Evolutionary conservation across 495 filamentous ascomycete genomes (phyloP).

Genomic region (Penicillium ucsense): DNA sequence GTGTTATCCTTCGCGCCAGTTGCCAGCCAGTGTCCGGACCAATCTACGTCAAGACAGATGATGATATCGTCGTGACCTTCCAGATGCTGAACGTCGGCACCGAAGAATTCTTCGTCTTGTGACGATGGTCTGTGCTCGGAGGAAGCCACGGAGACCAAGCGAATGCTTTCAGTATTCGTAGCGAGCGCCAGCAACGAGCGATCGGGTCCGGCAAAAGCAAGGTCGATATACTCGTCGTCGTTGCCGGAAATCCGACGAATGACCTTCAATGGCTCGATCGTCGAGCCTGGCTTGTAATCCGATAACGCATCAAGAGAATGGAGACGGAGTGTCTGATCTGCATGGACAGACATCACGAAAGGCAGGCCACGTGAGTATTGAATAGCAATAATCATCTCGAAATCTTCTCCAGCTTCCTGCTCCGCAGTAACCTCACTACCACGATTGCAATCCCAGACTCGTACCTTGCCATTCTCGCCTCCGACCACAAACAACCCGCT

Average conservation of each 20-base stretch:
- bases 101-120: slow-evolving; percentile 54
- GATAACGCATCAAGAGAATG: slow-evolving; percentile 47
- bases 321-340: slow-evolving; percentile 74
- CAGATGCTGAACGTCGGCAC: slow-evolving; percentile 74
- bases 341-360: slow-evolving; percentile 73
- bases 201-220: slow-evolving; percentile 72
- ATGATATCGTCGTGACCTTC: slow-evolving; percentile 91
- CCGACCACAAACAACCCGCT: slow-evolving; percentile 69
- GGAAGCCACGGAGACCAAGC: slow-evolving; percentile 59
- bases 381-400: slow-evolving; percentile 65
- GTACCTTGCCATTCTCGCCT: slow-evolving; percentile 71
- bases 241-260: slow-evolving; percentile 81
- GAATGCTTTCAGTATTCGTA: slow-evolving; percentile 89
- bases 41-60: slow-evolving; percentile 88
- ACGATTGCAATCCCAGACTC: slow-evolving; percentile 70
- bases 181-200: slow-evolving; percentile 77
- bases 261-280: slow-evolving; percentile 40
- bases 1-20: slow-evolving; percentile 96
- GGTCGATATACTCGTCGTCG: slow-evolving; percentile 93
- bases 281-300: slow-evolving; percentile 23
- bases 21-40: slow-evolving; percentile 93
- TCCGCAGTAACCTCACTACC: slow-evolving; percentile 72
- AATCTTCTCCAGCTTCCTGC: slow-evolving; percentile 55
- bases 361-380: slow-evolving; percentile 51
- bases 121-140: slow-evolving; percentile 26